Evolutionary conservation across 306 rosid genomes (phyloP).

Genomic region (Dryas octopetala): DNA sequence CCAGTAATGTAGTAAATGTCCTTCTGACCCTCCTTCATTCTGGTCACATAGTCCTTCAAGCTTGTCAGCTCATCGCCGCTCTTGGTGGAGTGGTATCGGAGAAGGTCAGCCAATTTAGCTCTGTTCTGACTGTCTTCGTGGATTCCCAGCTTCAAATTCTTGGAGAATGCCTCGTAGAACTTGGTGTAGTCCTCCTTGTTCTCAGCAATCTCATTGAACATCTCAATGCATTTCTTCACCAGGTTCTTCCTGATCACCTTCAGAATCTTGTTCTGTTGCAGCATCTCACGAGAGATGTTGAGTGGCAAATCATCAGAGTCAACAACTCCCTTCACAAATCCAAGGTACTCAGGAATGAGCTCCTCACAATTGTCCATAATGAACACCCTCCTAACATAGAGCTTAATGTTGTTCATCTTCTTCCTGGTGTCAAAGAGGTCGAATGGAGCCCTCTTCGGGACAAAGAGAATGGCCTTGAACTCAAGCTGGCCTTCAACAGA

Average conservation of each 20-base stretch:
- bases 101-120: slow-evolving; percentile 58
- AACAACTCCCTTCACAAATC: slow-evolving; percentile 70
- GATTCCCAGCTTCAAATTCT: slow-evolving; percentile 67
- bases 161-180: slow-evolving; percentile 66
- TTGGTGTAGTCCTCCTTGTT: slow-evolving; percentile 65
- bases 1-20: slow-evolving; percentile 72
- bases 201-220: slow-evolving; percentile 74
- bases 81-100: slow-evolving; percentile 62
- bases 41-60: slow-evolving; percentile 63
- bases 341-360: slow-evolving; percentile 70
- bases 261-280: slow-evolving; percentile 69
- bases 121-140: slow-evolving; percentile 79
- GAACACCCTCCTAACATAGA: slow-evolving; percentile 69
- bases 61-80: slow-evolving; percentile 74
- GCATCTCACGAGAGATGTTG: slow-evolving; percentile 69
- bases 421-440: slow-evolving; percentile 69
- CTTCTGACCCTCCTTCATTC: slow-evolving; percentile 76
- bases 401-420: slow-evolving; percentile 74
- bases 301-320: slow-evolving; percentile 76
- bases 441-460: slow-evolving; percentile 69
- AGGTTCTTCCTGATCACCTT: slow-evolving; percentile 71
- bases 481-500: slow-evolving; percentile 76
- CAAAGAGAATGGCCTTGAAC: slow-evolving; percentile 67
- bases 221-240: slow-evolving; percentile 73
- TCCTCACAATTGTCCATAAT: slow-evolving; percentile 77